These are phyloP conservation scores for Aspergillaceae sp. DNA, from an alignment of 2,329 filamentous ascomycete species.

Conservation along the genomic window DNA sequence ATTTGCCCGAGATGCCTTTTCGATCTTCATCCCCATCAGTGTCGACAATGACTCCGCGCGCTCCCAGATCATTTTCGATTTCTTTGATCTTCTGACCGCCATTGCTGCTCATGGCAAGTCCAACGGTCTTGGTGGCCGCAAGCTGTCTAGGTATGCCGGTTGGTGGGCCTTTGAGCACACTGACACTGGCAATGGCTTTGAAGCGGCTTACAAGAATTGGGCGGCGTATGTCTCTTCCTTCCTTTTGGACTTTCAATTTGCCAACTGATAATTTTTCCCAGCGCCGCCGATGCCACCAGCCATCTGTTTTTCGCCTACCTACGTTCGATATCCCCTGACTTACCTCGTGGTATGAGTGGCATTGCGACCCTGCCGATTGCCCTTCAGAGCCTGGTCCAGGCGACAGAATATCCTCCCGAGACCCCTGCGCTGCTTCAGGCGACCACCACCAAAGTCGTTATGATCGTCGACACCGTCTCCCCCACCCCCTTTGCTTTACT, in stretches of 20 bases:
- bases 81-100: constrained; percentile 86
- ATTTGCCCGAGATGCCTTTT: constrained; percentile 85
- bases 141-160: constrained; percentile 86
- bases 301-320: constrained; percentile 98
- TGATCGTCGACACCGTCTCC: constrained; percentile 93
- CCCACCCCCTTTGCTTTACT: constrained; percentile 88
- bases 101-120: constrained; percentile 87
- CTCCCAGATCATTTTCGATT: constrained; percentile 85
- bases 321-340: constrained; percentile 76
- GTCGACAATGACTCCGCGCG: constrained; percentile 66
- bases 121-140: constrained; percentile 87
- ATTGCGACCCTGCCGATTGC: constrained; percentile 85
- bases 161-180: constrained; percentile 98
- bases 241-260: constrained; percentile 17
- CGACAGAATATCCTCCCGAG: constrained; percentile 89
- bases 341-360: constrained; percentile 57
- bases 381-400: constrained; percentile 78
- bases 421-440: constrained; percentile 67
- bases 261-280: constrained; percentile 27
- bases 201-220: constrained; percentile 89
- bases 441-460: constrained; percentile 78
- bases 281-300: constrained; percentile 88
- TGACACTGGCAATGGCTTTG: constrained; percentile 83
- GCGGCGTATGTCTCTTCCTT: constrained; percentile 50
- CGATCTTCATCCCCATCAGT: constrained; percentile 90